Percentiles rank a stretch among this genome's conserved stretches.
Evolutionary conservation across 179 eudicot species (phyloP).

Genomic region (Silene noctiflora): DNA sequence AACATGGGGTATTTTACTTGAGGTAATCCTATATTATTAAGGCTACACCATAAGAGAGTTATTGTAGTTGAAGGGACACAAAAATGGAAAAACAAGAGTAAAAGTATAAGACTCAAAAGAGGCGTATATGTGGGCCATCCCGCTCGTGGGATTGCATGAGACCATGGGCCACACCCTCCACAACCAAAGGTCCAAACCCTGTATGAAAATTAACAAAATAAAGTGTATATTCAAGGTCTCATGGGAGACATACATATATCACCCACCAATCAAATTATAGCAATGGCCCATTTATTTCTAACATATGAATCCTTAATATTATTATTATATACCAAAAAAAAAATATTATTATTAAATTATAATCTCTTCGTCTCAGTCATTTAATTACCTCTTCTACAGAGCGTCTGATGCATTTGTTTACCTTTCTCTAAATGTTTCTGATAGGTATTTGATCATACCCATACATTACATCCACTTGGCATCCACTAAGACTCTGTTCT

Average conservation of each 20-base stretch:
- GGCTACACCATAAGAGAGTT: too few species aligned
- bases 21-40: too few species aligned
- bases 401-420: too few species aligned
- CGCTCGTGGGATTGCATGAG: slow-evolving; percentile 66
- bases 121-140: slow-evolving; percentile 42
- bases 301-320: slow-evolving; percentile 12
- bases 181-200: slow-evolving; percentile 11
- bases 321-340: not conserved
- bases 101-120: not conserved
- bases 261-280: slow-evolving; percentile 29
- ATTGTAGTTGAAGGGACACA: too few species aligned
- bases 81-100: not conserved
- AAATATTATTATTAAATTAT: too few species aligned
- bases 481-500: too few species aligned
- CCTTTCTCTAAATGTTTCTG: too few species aligned
- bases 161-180: slow-evolving; percentile 42
- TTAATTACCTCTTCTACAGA: too few species aligned
- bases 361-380: too few species aligned
- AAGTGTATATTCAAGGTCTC: not conserved
- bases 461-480: too few species aligned
- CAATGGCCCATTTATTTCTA: slow-evolving; percentile 20
- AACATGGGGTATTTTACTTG: too few species aligned
- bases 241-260: slow-evolving; percentile 27
- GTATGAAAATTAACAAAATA: not conserved
- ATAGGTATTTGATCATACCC: too few species aligned